A percentile compares a stretch with the other conserved stretches of the same genome.
Conservation (phyloP, 306 rosid species). For the Fragaria iinumae region DNA sequence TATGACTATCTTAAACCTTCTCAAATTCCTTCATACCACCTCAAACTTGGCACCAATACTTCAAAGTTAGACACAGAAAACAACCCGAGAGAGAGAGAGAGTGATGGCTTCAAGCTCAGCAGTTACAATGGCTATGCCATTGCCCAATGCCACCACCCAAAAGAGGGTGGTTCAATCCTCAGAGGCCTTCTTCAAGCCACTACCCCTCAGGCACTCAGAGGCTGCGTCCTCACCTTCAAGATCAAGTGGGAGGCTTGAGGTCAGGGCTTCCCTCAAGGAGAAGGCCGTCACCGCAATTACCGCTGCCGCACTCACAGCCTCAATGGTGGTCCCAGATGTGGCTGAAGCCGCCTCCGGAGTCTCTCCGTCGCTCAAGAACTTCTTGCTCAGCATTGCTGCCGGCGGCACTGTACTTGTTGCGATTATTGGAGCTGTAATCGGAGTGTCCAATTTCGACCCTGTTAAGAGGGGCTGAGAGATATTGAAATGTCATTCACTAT, state of each 20-base stretch:
- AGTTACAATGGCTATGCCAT: constrained; percentile 73
- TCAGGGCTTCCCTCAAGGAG: constrained; percentile 85
- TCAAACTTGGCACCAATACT: constrained; percentile 11
- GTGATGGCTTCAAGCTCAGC: constrained; percentile 77
- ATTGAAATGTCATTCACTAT: not conserved
- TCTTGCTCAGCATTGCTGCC: constrained; percentile 90
- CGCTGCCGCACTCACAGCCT: constrained; percentile 70
- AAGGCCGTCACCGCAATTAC: constrained; percentile 71
- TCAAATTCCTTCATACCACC: constrained; percentile 2
- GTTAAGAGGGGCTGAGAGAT: constrained; percentile 70
- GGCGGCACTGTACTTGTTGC: constrained; percentile 68
- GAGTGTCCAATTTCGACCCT: constrained; percentile 90
- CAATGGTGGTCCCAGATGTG: constrained; percentile 77
- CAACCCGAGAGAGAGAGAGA: not conserved
- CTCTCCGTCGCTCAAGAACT: constrained; percentile 87
- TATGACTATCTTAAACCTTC: constrained; percentile 26
- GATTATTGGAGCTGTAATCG: constrained; percentile 70
- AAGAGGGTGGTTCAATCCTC: constrained; percentile 42
- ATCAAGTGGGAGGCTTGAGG: constrained; percentile 42
- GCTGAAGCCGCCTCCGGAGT: constrained; percentile 84
- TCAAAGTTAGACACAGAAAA: constrained; percentile 10
- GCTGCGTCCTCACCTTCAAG: constrained; percentile 31
- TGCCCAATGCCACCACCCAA: constrained; percentile 41
- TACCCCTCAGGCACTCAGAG: constrained; percentile 43
- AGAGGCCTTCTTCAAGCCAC: constrained; percentile 60